Evolutionary conservation across 2,329 filamentous ascomycete genomes (phyloP), one percentile per base, ranked within the genome.

Genomic region (Plenodomus lindquistii): DNA sequence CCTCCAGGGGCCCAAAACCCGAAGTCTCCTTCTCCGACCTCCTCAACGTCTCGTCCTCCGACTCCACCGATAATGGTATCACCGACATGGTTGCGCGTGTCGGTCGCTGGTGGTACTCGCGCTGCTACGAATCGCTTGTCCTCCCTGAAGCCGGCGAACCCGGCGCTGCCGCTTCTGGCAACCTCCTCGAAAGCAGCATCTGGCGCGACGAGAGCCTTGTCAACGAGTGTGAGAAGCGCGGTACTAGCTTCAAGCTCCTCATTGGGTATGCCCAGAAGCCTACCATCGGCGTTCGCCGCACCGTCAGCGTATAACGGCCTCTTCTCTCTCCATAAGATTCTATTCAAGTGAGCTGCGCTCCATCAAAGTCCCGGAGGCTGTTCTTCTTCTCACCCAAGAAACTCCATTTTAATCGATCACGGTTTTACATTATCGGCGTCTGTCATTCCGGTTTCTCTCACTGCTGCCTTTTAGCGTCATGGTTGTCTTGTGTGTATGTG

Each of bases 61-160:
- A 70, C n/a, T 69, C 67, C 18, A 74, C 88, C 18, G 91, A 96
- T 59, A 89, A 91, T 65, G 87, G 85, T 57, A 96, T 97, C 66
- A 90, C 91, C 13, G 92, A 90, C 66, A 96, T 96, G 80, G 91
- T 97, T 18, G 88, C 91, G 15, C 87, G 86, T 54, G 93, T 97
- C 10, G 93, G 91, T 2, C 83, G 94, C 37, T 97, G 93, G 91
- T 99, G 94, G 94, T 97, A 96, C 73, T 89, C 85, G 9, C 85
- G 88, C 43, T 97, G 93, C 77, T 97, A 97, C 70, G 93, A 97
- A 73, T 84, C 81, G 47, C 79, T 82, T 4, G 78, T 85, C 8
- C 60, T 78, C 3, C 66, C 69, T 6, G 66, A 69, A 46, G 64
- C 61, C 16, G 65, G 63, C 42, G 68, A 69, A 22, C 57, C 63